Evolutionary conservation across 495 filamentous ascomycete species (phyloP), one percentile per base, ranked within the genome.

Genomic region (Massariosphaeria phaeospora): DNA sequence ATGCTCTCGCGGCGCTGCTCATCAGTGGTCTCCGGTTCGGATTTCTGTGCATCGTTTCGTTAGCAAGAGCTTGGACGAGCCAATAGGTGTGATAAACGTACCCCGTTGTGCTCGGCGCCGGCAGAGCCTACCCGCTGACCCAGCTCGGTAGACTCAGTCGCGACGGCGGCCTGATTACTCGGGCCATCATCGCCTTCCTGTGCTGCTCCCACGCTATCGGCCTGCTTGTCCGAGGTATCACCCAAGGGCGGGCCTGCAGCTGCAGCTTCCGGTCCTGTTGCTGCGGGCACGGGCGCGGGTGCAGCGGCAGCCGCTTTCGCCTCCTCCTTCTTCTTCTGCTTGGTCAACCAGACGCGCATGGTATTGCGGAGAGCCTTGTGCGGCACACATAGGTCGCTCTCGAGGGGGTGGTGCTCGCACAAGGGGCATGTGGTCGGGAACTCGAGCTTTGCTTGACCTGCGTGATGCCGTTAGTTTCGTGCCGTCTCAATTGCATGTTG

Each of bases 321-420:
- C 26, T 86, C 80, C 30, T 83, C 75, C 67, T 94, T 96, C 76
- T 94, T 95, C 69, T 91, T 86, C 57, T 85, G 85, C 1, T 86
- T 91, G 36, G 85, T 80, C 21, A 99, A 70, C 62, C 94, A 97
- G 2, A 90, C 89, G 58, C 84, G 85, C 45, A 96, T 84, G 1
- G 93, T 97, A 1, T 84, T 89, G 50, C 93, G 83, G 12, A 97
- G 76, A 26, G 83, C 79, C 68, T 93, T 96, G 68, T 95, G 86
- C 5, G 89, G 81, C 58, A 85, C 91, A 75, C 90, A 96, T 57
- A 91, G 83, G 53, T 89, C 87, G 13, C 82, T 78, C 6, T 87
- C 84, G 25, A 97, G 76, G 0, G 93, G 93, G 20, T 80, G 80
- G 63, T 99, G 93, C 40, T 88, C 84, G 78, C 93, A 99, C 48